Percentiles rank a stretch among this genome's conserved stretches.
Evolutionary conservation across 2,329 filamentous ascomycete species (phyloP).

Genomic region (Exophiala xenobiotica): DNA sequence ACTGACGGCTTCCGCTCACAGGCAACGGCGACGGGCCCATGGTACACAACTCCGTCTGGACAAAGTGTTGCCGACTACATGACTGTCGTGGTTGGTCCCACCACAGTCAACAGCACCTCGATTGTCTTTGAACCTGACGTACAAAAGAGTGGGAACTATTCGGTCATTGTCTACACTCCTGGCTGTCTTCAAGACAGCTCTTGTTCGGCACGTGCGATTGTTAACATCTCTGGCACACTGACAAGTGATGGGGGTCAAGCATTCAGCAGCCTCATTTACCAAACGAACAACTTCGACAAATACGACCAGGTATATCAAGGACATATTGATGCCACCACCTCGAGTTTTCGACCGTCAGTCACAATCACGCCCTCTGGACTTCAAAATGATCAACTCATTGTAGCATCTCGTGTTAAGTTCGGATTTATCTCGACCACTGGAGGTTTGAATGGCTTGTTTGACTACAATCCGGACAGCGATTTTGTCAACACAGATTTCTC

Average conservation of each 20-base stretch:
- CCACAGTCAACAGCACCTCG: slow-evolving; percentile 54
- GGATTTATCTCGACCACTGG: slow-evolving; percentile 62
- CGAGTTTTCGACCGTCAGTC: slow-evolving; percentile 74
- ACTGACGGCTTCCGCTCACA: slow-evolving; percentile 57
- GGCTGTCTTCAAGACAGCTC: slow-evolving; percentile 79
- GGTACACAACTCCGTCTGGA: slow-evolving; percentile 64
- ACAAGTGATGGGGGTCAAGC: slow-evolving; percentile 48
- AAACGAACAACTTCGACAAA: slow-evolving; percentile 96
- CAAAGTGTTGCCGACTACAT: slow-evolving; percentile 75
- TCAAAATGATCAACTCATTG: slow-evolving; percentile 66
- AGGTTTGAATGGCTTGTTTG: slow-evolving; percentile 84
- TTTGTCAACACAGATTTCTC: slow-evolving; percentile 61
- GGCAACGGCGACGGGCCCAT: slow-evolving; percentile 70
- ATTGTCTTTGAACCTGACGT: slow-evolving; percentile 84
- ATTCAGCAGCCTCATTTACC: slow-evolving; percentile 67
- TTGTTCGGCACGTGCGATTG: slow-evolving; percentile 72
- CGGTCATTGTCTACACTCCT: slow-evolving; percentile 86
- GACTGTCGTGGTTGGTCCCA: slow-evolving; percentile 62
- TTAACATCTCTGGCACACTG: slow-evolving; percentile 77
- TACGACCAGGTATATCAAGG: slow-evolving; percentile 91
- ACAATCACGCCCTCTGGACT: slow-evolving; percentile 69
- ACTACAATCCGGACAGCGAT: slow-evolving; percentile 70
- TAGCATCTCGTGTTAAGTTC: slow-evolving; percentile 87
- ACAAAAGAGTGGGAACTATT: slow-evolving; percentile 85
- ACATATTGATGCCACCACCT: slow-evolving; percentile 71